Base-by-base conservation (phyloP, 148 eudicot species). In the Cornus suecica region DNA sequence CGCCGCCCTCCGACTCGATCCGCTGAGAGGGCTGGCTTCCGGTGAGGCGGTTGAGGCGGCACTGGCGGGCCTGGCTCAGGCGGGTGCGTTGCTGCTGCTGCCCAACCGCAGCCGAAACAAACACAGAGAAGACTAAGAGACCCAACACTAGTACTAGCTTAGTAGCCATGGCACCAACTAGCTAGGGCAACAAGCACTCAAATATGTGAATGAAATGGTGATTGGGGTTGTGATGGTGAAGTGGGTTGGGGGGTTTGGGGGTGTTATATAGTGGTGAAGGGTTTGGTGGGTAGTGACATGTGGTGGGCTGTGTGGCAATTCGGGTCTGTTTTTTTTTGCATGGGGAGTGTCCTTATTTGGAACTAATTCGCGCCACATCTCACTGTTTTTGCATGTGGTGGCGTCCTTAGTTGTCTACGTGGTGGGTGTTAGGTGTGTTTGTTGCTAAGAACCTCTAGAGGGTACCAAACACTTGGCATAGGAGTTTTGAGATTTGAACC, bases 1-100 rank as follows among this genome's bases (percentile, higher is more conserved):
- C 63, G 29, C 94, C 94, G 5, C 87, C 97, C 54, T 92, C 94
- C 20, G 79, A 84, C 71, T 91, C 80, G 32, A 88, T 76, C 77
- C 78, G 70, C 10, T 79, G 68, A 10, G 32, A 71, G 1, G 97
- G 97, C 77, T 91, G 84, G 60, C 48, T 67, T 26, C 87, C 76
- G 31, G 77, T 25, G 10, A 89, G 73, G 24, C 72, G 74, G 45
- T 85, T 79, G 13, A 91, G 34, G 60, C 83, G 78, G 81, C 97
- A 91, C 54, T 89, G 90, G 71, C 87, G 88, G 24, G 89, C 85
- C 1, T 52, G 68, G 68, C 77, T 82, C 70, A 80, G 74, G 68
- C 66, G 73, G 20, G 72, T 25, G 15, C 41, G 56, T 1, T 64
- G 23, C 10, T 64, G 23, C 10, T 64, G 30, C 65, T 30, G n/a